Conservation (phyloP, 805 yeast species). For the Hanseniaspora lachancei region DNA sequence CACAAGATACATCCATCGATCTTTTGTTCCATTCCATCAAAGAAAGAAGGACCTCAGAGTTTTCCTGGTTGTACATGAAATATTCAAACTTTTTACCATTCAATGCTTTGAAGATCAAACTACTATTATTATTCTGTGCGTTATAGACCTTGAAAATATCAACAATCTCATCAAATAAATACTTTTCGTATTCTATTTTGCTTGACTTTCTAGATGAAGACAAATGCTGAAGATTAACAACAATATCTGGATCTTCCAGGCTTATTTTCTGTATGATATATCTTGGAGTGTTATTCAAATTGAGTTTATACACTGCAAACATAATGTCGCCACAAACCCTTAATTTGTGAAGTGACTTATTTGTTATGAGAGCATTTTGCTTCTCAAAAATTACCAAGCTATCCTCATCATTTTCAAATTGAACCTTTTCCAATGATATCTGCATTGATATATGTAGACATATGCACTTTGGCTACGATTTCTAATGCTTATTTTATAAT, state of each 20-base stretch:
- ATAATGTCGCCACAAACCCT: slow-evolving; percentile 49
- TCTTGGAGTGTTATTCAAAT: slow-evolving; percentile 27
- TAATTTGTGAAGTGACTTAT: not conserved
- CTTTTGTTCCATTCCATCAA: not conserved
- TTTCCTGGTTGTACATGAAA: not conserved
- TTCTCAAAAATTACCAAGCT: not conserved
- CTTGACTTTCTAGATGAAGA: not conserved
- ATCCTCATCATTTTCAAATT: slow-evolving; percentile 12
- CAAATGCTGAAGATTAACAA: not conserved
- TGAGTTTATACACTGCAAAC: slow-evolving; percentile 49
- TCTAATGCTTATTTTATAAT: not conserved
- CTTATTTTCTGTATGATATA: slow-evolving; percentile 23
- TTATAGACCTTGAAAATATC: slow-evolving; percentile 5
- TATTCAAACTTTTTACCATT: not conserved
- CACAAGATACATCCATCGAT: not conserved
- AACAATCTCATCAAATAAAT: not conserved
- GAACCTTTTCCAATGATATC: slow-evolving; percentile 10
- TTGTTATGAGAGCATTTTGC: not conserved
- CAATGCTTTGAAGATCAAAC: not conserved
- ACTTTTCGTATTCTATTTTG: not conserved
- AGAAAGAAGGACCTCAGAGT: not conserved
- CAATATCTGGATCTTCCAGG: slow-evolving; percentile 4
- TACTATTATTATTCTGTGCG: not conserved
- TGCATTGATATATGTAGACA: not conserved
- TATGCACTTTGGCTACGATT: not conserved